Conservation (phyloP, 768 basidiomycete species). For the Gelatoporia subvermispora region DNA sequence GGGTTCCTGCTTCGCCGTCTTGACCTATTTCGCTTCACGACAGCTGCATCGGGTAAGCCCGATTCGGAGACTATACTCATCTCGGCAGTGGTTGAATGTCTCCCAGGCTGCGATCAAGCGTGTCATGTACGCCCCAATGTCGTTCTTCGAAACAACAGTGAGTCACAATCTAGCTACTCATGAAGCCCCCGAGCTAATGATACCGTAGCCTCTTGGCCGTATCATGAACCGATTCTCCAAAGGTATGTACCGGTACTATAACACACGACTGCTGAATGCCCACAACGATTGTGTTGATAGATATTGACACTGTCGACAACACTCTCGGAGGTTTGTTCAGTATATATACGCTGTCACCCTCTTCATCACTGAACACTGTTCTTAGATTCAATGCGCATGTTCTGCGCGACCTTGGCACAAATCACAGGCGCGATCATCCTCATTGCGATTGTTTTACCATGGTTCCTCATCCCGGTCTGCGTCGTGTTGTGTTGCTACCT, state of each 20-base stretch:
- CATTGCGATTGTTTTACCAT: constrained; percentile 72
- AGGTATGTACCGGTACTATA: constrained; percentile 32
- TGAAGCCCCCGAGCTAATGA: neutral
- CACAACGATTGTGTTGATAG: constrained; percentile 24
- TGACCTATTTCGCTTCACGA: constrained; percentile 78
- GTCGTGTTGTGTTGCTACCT: constrained; percentile 57
- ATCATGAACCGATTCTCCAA: constrained; percentile 91
- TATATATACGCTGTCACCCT: neutral
- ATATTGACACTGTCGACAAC: constrained; percentile 81
- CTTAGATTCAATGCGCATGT: constrained; percentile 68
- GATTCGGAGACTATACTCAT: neutral
- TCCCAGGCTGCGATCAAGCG: constrained; percentile 54
- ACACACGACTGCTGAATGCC: constrained; percentile 2
- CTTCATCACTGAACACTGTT: neutral
- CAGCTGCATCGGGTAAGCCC: constrained; percentile 50
- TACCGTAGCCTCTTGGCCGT: constrained; percentile 60
- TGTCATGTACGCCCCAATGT: constrained; percentile 83
- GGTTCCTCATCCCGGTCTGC: constrained; percentile 76
- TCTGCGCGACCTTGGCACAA: constrained; percentile 53
- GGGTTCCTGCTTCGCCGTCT: constrained; percentile 56
- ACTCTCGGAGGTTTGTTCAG: constrained; percentile 44
- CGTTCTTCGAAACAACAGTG: constrained; percentile 85
- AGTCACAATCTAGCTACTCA: constrained; percentile 9
- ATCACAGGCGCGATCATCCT: constrained; percentile 77
- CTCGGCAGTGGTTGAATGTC: neutral